A percentile compares a stretch with the other conserved stretches of the same genome.
phyloP scores from a whole-genome alignment of 352 stramenopile species.

The Plasmopara viticola region DNA sequence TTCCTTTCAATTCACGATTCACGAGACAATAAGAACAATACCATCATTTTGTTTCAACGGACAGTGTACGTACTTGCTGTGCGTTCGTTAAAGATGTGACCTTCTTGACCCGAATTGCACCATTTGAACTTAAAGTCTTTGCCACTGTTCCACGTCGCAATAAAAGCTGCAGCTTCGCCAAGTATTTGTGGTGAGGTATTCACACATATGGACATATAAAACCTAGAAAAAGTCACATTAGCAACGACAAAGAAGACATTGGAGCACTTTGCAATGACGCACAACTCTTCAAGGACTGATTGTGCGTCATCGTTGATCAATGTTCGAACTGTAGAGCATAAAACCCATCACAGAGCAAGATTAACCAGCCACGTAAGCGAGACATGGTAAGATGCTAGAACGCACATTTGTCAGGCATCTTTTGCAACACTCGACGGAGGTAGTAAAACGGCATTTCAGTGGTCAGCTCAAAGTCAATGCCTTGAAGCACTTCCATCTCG shows the following conservation, averaged over 20 bases:
- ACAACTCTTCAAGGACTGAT: conserved; percentile 64
- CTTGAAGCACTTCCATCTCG: conserved; percentile 79
- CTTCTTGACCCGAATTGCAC: conserved; percentile 48
- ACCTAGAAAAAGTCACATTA: conserved; percentile 28
- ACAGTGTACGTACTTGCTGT: conserved; percentile 46
- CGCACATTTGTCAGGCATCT: conserved; percentile 74
- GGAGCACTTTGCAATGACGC: conserved; percentile 10
- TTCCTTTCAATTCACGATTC: conserved; percentile 26
- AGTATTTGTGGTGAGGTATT: conserved; percentile 47
- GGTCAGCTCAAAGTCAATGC: conserved; percentile 76
- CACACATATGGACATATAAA: conserved; percentile 62
- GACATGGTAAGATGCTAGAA: not conserved
- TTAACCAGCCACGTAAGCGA: not conserved
- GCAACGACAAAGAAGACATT: not conserved
- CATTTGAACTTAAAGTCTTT: conserved; percentile 79
- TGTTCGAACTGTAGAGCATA: conserved; percentile 32
- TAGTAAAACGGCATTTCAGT: conserved; percentile 75
- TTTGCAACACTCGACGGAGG: conserved; percentile 46
- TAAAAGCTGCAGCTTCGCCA: conserved; percentile 69
- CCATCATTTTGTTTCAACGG: not conserved
- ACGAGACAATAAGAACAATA: not conserved
- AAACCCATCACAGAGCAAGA: not conserved
- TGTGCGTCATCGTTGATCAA: conserved; percentile 46
- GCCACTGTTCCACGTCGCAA: conserved; percentile 63
- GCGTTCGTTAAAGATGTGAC: conserved; percentile 52